These are phyloP conservation scores for Neofusicoccum cordaticola DNA, from an alignment of 2,329 filamentous ascomycete species.

Conservation along the genomic window DNA sequence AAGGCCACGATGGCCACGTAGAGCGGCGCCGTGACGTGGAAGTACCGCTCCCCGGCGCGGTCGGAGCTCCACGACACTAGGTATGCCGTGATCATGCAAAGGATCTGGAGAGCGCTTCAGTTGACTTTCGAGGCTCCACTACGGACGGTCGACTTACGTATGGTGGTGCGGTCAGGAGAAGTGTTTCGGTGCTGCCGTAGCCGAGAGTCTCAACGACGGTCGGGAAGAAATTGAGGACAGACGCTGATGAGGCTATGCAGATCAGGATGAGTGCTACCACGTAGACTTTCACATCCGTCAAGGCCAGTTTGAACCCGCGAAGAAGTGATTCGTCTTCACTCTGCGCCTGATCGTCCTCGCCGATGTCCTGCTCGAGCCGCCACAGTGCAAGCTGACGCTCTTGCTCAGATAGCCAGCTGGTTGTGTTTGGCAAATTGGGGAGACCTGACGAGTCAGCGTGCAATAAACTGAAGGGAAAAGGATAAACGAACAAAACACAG, in stretches of 20 bases:
- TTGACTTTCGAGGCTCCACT: too few relatives aligned
- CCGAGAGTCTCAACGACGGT: slow-evolving; percentile 38
- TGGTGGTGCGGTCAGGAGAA: slow-evolving; percentile 26
- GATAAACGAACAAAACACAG: slow-evolving; percentile 45
- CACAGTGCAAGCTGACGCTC: slow-evolving; percentile 38
- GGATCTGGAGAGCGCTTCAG: background rate
- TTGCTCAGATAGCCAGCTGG: slow-evolving; percentile 37
- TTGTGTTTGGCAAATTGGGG: slow-evolving; percentile 62
- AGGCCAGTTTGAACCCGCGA: background rate
- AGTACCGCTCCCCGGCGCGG: slow-evolving; percentile 1
- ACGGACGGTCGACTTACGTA: too few relatives aligned
- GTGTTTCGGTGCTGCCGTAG: slow-evolving; percentile 35
- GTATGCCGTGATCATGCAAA: slow-evolving; percentile 3
- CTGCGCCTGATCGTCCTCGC: slow-evolving; percentile 30
- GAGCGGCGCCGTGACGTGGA: slow-evolving; percentile 10
- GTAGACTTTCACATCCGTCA: background rate
- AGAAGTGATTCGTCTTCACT: background rate
- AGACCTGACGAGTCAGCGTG: slow-evolving; percentile 50
- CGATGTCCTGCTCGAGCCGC: slow-evolving; percentile 37
- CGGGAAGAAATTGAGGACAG: slow-evolving; percentile 32
- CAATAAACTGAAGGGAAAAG: slow-evolving; percentile 55
- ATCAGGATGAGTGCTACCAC: background rate
- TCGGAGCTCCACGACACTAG: slow-evolving; percentile 15
- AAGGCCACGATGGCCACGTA: slow-evolving; percentile 15
- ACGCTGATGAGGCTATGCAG: slow-evolving; percentile 17